Conservation (phyloP, 148 eudicot genomes). For the Beta vulgaris region DNA sequence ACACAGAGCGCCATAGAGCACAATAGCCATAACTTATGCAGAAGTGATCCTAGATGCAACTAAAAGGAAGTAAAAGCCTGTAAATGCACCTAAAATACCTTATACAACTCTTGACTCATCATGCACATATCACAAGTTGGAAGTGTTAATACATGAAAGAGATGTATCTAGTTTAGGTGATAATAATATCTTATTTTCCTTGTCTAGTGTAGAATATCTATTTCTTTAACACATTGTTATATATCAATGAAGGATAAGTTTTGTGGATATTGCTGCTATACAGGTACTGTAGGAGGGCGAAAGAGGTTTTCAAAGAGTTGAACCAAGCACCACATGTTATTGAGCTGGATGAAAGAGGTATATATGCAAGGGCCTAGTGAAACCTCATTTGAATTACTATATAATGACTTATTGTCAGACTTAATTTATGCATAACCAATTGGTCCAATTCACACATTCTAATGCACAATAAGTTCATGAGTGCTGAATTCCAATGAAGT, state of each 20-base stretch:
- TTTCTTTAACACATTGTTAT: background rate
- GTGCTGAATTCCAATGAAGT: too few relatives aligned
- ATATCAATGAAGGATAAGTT: background rate
- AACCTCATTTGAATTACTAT: background rate
- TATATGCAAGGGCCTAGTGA: conserved; percentile 10
- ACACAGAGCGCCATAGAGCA: too few relatives aligned
- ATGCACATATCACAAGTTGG: background rate
- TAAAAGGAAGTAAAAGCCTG: too few relatives aligned
- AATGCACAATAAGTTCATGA: too few relatives aligned
- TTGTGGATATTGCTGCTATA: conserved; percentile 11
- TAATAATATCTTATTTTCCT: background rate
- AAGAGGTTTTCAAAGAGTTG: conserved; percentile 75
- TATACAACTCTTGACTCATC: too few relatives aligned
- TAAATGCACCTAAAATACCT: too few relatives aligned
- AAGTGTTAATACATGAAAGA: background rate
- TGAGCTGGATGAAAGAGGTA: conserved; percentile 96
- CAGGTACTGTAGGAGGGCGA: conserved; percentile 91
- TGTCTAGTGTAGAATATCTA: background rate
- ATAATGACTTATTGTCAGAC: too few relatives aligned
- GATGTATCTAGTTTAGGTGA: background rate
- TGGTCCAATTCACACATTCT: too few relatives aligned
- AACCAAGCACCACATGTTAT: conserved; percentile 70
- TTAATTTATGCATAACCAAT: too few relatives aligned
- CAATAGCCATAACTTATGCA: too few relatives aligned
- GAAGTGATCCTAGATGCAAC: too few relatives aligned